Percentiles rank a stretch among this genome's conserved stretches.
phyloP scores from a whole-genome alignment of 805 yeast genomes.

The Dipodascus geniculatus region DNA sequence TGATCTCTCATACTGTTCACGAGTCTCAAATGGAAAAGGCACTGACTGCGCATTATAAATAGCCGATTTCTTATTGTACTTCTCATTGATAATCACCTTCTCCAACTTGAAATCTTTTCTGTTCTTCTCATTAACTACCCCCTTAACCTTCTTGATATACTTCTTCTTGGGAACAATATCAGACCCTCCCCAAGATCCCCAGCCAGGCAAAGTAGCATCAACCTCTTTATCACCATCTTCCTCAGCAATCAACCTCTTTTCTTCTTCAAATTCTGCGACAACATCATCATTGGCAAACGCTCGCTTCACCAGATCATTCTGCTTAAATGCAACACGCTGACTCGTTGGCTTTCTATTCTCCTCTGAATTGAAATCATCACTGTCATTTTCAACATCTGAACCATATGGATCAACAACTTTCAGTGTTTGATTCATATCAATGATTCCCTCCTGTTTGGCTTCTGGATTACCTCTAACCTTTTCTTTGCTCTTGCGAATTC shows the following conservation, averaged over 20 bases:
- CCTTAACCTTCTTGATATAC: constrained; percentile 60
- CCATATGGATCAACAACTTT: constrained; percentile 37
- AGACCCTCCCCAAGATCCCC: constrained; percentile 96
- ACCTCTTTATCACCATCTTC: constrained; percentile 84
- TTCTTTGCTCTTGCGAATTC: constrained; percentile 25
- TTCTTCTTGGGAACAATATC: constrained; percentile 37
- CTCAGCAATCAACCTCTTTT: constrained; percentile 50
- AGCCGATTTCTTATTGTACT: constrained; percentile 67
- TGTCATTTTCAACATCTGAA: constrained; percentile 27
- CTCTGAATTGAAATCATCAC: constrained; percentile 30
- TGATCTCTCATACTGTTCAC: constrained; percentile 91
- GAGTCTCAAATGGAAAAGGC: constrained; percentile 87
- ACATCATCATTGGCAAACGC: constrained; percentile 99
- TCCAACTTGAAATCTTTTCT: constrained; percentile 68
- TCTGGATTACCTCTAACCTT: constrained; percentile 27
- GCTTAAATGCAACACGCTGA: constrained; percentile 43
- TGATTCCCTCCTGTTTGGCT: constrained; percentile 15
- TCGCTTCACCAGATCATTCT: constrained; percentile 69
- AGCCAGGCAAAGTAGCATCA: constrained; percentile 84
- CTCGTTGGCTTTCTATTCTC: constrained; percentile 26
- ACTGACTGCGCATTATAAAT: constrained; percentile 84
- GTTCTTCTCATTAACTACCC: constrained; percentile 50
- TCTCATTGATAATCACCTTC: constrained; percentile 84
- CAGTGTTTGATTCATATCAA: constrained; percentile 36
- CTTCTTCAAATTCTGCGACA: constrained; percentile 64